Evolutionary conservation across 257 asterid genomes (phyloP).

Genomic region (Avicennia marina): DNA sequence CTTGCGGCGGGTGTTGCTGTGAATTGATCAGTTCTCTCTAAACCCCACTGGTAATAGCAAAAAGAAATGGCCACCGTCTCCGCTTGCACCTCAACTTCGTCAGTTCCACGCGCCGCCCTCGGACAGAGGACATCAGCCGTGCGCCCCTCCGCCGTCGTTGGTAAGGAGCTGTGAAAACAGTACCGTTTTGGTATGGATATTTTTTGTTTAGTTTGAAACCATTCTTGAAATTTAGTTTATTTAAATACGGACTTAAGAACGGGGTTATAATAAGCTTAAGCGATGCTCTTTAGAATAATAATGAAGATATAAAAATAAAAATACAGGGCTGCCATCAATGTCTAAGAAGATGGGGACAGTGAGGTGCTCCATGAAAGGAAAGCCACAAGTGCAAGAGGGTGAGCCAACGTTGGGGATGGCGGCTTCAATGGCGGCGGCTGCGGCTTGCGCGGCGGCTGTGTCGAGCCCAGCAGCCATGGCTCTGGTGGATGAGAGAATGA

Average conservation of each 20-base stretch:
- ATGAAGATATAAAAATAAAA: neutral
- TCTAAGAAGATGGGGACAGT: conserved; percentile 48
- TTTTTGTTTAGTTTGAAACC: too few species aligned
- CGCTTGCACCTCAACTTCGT: conserved; percentile 52
- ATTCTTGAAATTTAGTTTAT: too few species aligned
- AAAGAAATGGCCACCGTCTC: conserved; percentile 66
- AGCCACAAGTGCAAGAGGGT: conserved; percentile 28
- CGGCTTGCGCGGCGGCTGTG: conserved; percentile 53
- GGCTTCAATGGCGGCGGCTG: conserved; percentile 53
- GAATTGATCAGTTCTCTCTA: too few species aligned
- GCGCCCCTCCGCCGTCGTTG: conserved; percentile 36
- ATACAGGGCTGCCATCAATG: conserved; percentile 60
- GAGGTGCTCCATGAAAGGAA: conserved; percentile 64
- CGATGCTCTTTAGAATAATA: neutral
- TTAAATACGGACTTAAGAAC: too few species aligned
- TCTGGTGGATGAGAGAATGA: conserved; percentile 91
- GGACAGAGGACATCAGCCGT: conserved; percentile 33
- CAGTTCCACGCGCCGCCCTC: conserved; percentile 47
- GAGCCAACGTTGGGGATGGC: conserved; percentile 58
- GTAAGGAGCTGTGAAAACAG: too few species aligned
- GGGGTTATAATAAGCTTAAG: neutral
- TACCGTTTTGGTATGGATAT: neutral
- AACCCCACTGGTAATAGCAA: conserved; percentile 1
- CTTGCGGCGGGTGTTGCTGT: too few species aligned
- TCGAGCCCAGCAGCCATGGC: conserved; percentile 83